These are phyloP conservation scores for Suillus placidus DNA, from an alignment of 768 basidiomycete genomes.

Conservation along the genomic window DNA sequence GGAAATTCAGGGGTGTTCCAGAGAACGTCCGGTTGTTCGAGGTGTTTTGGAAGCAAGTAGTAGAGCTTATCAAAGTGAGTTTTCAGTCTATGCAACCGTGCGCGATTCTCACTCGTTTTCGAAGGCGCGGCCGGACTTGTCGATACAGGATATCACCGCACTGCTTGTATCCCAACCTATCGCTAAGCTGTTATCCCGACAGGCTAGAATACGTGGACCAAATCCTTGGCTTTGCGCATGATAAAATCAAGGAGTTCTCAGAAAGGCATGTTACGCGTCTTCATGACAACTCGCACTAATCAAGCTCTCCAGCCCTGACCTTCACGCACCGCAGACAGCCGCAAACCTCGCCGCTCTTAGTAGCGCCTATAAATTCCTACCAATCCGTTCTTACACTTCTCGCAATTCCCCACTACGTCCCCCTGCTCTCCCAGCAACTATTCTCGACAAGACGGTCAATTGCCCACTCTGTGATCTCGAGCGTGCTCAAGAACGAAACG, in stretches of 20 bases:
- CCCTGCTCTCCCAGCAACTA: slow-evolving; percentile 82
- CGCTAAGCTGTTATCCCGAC: slow-evolving; percentile 96
- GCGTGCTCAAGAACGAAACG: slow-evolving; percentile 95
- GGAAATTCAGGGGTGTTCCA: slow-evolving; percentile 94
- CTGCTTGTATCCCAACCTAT: slow-evolving; percentile 93
- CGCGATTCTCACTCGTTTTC: slow-evolving; percentile 11
- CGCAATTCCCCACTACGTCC: slow-evolving; percentile 87
- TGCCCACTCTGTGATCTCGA: slow-evolving; percentile 92
- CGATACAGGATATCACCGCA: slow-evolving; percentile 97
- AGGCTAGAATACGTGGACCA: slow-evolving; percentile 97
- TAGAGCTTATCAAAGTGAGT: slow-evolving; percentile 92
- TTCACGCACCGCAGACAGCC: slow-evolving; percentile 86
- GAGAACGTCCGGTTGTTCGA: slow-evolving; percentile 95
- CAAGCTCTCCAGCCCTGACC: slow-evolving; percentile 64
- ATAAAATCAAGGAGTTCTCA: slow-evolving; percentile 81
- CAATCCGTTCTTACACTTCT: slow-evolving; percentile 96
- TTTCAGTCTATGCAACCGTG: background rate
- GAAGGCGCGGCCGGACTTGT: slow-evolving; percentile 94
- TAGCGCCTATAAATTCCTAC: slow-evolving; percentile 95
- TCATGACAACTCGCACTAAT: slow-evolving; percentile 1
- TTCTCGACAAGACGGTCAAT: slow-evolving; percentile 91
- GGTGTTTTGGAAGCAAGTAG: slow-evolving; percentile 98
- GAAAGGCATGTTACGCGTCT: slow-evolving; percentile 60
- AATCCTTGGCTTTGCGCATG: slow-evolving; percentile 84
- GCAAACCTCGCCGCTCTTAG: slow-evolving; percentile 89